Base-by-base conservation (phyloP, 371 early-diverging fungal genomes). In the Basidiobolus meristosporus region DNA sequence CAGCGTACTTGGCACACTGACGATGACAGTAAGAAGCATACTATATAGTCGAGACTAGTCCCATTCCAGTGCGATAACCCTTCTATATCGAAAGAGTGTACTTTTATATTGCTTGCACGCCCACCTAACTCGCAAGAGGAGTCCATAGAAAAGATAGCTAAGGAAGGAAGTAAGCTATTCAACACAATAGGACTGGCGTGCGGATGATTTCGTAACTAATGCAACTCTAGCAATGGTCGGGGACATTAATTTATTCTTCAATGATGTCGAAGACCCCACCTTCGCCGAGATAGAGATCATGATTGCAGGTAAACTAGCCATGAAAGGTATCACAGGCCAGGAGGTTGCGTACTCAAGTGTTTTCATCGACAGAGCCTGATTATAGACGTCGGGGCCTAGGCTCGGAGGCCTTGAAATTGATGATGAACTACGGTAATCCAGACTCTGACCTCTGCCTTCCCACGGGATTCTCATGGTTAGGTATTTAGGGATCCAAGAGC, bases 281-380 rank as follows among this genome's bases (percentile, higher is more conserved):
- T 67, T 70, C 37, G 89, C 85, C 7, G 93, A 92, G 51, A 73
- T 92, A 38, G 91, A 90, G 45, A 71, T 89, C 12, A 92, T 92
- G 93, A 74, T 92, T 50, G 93, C 93, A 14, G 90, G 79, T 59
- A 60, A 60, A 40, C 47, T 36, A 26, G 26, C 26, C 26, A 5
- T 9, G 26, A 26, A 26, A 5, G 26, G 26, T 26, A 5, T 9
- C 1, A 15, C 17, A 41, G 30, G 20, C 20, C 17, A 35, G n/a
- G n/a, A n/a, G n/a, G n/a, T n/a, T n/a, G n/a, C n/a, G n/a, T 18
- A 21, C 32, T 38, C 12, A 26, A 31, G 17, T n/a, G 15, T 17
- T 17, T 4, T 30, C 30, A 34, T 30, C 19, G 17, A 17, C 39
- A 64, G 73, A 78, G 40, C 46, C 58, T 6, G 40, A 34, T n/a